Percentiles rank a stretch among this genome's conserved stretches.
These are phyloP conservation scores for Pseudogymnoascus sp. DNA, from an alignment of 2,329 filamentous ascomycete species.

Conservation along the genomic window DNA sequence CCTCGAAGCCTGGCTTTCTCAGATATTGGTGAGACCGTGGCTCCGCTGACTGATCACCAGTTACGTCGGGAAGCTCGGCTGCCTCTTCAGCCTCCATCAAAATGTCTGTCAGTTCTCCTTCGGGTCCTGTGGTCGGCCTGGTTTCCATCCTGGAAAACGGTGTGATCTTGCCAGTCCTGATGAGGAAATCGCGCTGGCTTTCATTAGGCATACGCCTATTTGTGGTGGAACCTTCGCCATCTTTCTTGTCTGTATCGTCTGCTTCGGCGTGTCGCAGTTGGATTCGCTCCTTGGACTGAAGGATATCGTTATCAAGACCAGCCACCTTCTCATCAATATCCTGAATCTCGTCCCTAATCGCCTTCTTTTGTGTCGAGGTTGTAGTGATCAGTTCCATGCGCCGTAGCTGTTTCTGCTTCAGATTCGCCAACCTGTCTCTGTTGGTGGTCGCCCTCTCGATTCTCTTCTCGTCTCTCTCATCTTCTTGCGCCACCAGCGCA, in stretches of 20 bases:
- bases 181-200: slow-evolving; percentile 79
- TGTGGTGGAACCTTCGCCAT: slow-evolving; percentile 39
- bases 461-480: slow-evolving; percentile 55
- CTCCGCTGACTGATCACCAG: slow-evolving; percentile 37
- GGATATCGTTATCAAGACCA: slow-evolving; percentile 62
- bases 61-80: slow-evolving; percentile 33
- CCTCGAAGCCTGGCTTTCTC: slow-evolving; percentile 63
- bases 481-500: slow-evolving; percentile 53
- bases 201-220: slow-evolving; percentile 67
- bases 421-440: slow-evolving; percentile 53
- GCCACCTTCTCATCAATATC: slow-evolving; percentile 43
- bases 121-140: slow-evolving; percentile 47
- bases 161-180: slow-evolving; percentile 94
- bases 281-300: slow-evolving; percentile 75
- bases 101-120: slow-evolving; percentile 67
- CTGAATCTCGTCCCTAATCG: slow-evolving; percentile 57
- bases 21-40: slow-evolving; percentile 65
- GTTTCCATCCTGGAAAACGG: slow-evolving; percentile 70
- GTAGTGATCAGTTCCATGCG: slow-evolving; percentile 38
- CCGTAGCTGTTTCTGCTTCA: slow-evolving; percentile 53
- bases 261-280: slow-evolving; percentile 58
- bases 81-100: slow-evolving; percentile 71
- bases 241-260: slow-evolving; percentile 36
- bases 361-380: slow-evolving; percentile 23
- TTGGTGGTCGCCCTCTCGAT: slow-evolving; percentile 51